Percentiles rank a stretch among this genome's conserved stretches.
Conservation (phyloP, 345 rosid species). For the Iberis pinnata region DNA sequence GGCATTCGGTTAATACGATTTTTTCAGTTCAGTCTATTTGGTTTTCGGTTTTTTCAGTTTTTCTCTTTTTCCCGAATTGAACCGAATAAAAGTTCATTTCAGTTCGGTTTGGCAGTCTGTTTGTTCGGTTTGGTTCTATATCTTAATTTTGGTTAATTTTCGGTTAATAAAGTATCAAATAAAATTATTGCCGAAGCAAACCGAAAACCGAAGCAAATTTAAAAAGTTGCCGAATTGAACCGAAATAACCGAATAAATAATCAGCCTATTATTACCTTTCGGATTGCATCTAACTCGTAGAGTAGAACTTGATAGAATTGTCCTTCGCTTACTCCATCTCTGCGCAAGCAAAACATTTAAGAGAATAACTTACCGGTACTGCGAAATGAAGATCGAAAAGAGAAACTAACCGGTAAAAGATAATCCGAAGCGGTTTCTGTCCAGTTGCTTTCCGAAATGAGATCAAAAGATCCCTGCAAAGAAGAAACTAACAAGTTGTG, state of each 20-base stretch:
- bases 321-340: conserved; percentile 99
- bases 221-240: no score
- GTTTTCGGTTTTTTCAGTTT: no score
- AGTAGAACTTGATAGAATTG: conserved; percentile 87
- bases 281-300: conserved; percentile 75
- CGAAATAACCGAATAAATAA: no score
- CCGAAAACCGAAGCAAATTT: background rate
- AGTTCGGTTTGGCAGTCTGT: no score
- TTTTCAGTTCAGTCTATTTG: no score
- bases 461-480: conserved; percentile 78
- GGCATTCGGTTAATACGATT: no score
- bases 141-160: no score
- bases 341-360: conserved; percentile 18
- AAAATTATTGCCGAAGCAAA: no score
- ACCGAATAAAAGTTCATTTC: no score
- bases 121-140: no score
- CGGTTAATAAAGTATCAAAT: no score
- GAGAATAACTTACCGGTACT: background rate
- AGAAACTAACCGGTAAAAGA: conserved; percentile 74
- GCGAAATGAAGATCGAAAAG: background rate
- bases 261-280: conserved; percentile 73
- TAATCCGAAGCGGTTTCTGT: conserved; percentile 90
- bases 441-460: conserved; percentile 98
- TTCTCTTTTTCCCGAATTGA: no score
- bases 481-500: conserved; percentile 1